Conservation (phyloP, 192 early-diverging fungal genomes). For the Piromyces finnis region DNA sequence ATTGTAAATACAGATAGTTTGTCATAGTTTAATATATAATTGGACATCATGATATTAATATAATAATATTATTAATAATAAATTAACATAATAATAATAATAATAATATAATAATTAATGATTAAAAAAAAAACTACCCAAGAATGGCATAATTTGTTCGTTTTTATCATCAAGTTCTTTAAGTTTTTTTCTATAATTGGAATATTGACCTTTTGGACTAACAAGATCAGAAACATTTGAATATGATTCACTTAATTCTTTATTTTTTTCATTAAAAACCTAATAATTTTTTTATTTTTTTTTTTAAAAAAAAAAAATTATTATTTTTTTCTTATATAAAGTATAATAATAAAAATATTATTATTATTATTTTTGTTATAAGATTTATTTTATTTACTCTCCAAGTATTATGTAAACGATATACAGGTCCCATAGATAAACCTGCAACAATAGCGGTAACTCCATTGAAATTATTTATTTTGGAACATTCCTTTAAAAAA, state of each 20-base stretch:
- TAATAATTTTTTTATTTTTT: background rate
- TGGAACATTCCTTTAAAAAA: slow-evolving; percentile 19
- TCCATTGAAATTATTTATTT: slow-evolving; percentile 36
- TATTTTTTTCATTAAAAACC: background rate
- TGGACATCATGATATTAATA: no score
- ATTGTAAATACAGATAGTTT: no score
- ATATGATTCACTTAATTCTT: background rate
- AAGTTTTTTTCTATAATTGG: slow-evolving; percentile 29
- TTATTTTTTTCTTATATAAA: no score
- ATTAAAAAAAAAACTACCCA: slow-evolving; percentile 9
- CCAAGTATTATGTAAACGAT: slow-evolving; percentile 36
- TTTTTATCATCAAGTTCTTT: slow-evolving; percentile 16
- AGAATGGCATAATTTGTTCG: slow-evolving; percentile 26
- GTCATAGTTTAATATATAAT: no score
- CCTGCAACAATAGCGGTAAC: slow-evolving; percentile 31
- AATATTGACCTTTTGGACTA: slow-evolving; percentile 31
- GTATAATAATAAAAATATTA: no score
- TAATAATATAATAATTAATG: no score
- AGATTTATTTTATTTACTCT: no score
- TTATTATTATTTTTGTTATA: no score
- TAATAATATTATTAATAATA: no score
- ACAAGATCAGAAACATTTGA: slow-evolving; percentile 13
- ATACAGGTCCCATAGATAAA: slow-evolving; percentile 26
- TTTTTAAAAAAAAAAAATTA: no score
- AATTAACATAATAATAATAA: no score